Evolutionary conservation across 2,329 filamentous ascomycete genomes (phyloP).

Genomic region (Neofusicoccum cordaticola): DNA sequence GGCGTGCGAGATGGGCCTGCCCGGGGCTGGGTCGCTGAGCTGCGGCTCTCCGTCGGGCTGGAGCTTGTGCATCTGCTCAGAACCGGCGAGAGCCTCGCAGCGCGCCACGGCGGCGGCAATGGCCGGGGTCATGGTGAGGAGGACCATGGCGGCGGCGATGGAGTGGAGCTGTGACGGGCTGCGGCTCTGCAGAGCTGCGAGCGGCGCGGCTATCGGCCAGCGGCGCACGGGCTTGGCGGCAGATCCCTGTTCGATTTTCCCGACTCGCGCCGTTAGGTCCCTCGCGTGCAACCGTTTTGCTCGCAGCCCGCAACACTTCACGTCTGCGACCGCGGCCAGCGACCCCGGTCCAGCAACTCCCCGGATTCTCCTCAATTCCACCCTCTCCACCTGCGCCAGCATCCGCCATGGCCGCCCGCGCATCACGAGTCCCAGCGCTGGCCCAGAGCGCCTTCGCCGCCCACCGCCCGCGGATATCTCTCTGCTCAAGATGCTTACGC

Average conservation of each 20-base stretch:
- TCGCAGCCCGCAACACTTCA: constrained; percentile 9
- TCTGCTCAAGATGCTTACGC: constrained; percentile 31
- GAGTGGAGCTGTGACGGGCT: constrained; percentile 3
- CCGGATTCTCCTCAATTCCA: background rate
- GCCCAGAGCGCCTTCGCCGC: constrained; percentile 27
- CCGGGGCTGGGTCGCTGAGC: constrained; percentile 52
- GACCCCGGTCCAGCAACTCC: constrained; percentile 1
- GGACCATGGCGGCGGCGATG: constrained; percentile 57
- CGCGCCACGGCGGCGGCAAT: constrained; percentile 61
- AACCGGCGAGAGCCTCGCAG: constrained; percentile 24
- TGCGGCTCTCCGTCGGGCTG: constrained; percentile 45
- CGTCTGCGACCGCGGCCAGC: constrained; percentile 11
- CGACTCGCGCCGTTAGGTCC: constrained; percentile 7
- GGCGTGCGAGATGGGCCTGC: constrained; percentile 68
- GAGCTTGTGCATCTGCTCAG: constrained; percentile 25
- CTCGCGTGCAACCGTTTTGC: constrained; percentile 14
- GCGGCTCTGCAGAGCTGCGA: constrained; percentile 1
- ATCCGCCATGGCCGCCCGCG: constrained; percentile 27
- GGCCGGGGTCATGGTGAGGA: constrained; percentile 70
- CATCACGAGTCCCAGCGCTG: constrained; percentile 34
- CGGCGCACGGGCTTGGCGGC: constrained; percentile 1
- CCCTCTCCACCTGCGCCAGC: background rate
- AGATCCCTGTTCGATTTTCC: constrained; percentile 18
- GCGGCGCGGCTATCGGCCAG: background rate
- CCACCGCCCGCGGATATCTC: constrained; percentile 20